Evolutionary conservation across 257 asterid species (phyloP), one percentile per base, ranked within the genome.

Genomic region (Rauvolfia tetraphylla): DNA sequence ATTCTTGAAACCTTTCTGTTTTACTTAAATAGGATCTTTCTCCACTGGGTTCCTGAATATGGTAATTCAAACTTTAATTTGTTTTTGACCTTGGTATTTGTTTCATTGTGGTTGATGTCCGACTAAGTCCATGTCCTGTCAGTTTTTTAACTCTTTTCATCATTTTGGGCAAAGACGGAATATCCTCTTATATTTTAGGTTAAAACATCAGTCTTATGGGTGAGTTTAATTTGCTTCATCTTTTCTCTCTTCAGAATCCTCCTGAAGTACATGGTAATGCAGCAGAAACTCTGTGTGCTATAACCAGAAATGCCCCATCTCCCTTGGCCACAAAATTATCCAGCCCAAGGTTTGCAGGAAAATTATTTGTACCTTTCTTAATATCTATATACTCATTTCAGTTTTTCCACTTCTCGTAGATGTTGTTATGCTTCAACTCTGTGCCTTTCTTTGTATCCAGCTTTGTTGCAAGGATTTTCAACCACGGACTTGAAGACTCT

Each of bases 261-360:
- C 93, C 98, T 71, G 99, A 95, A 86, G 98, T 93, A 59, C 97
- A 95, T 80, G 97, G 96, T 77, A 95, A 95, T 86, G 92, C 98
- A 69, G 97, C 99, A 75, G 99, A 95, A 84, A 87, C 92, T 68
- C 88, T 95, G 62, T 95, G 97, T 81, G 87, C 98, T 65, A 92
- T 95, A 79, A 91, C 99, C 75, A 89, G 98, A 87, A 95, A 85
- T 76, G 84, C 87, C 7, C 93, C 96, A 42, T 95, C 99, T 33
- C 96, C 97, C 75, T 81, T 95, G 76, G 97, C 97, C 77, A 79
- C 97, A 75, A 95, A 91, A 88, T 85, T 95, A 53, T 91, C 90
- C 63, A 95, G 98, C 88, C 90, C 93, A 80, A 90, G 96, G 99
- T 93, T 78, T 76, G 90, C 84, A 69, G 42, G 72, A 56, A 72